phyloP scores from a whole-genome alignment of 306 rosid genomes.

The Fragaria vesca region DNA sequence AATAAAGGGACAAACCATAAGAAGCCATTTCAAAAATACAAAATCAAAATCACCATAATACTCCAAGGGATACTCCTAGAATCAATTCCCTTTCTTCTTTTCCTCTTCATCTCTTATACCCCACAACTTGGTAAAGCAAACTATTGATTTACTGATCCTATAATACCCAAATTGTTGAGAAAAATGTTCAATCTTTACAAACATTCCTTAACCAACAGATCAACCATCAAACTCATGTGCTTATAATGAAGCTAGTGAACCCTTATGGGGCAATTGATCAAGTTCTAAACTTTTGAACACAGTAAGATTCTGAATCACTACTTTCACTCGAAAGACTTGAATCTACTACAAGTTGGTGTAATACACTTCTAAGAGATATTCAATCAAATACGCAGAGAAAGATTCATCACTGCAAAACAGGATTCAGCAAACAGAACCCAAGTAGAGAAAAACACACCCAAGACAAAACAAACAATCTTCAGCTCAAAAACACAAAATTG shows the following conservation, averaged over 20 bases:
- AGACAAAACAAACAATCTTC: conserved; percentile 40
- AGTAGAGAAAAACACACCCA: conserved; percentile 5
- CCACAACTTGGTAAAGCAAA: conserved; percentile 4
- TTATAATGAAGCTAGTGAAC: conserved; percentile 18
- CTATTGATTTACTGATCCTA: conserved; percentile 12
- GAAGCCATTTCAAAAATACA: neutral
- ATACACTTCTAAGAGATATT: neutral
- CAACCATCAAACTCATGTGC: conserved; percentile 21
- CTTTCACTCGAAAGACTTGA: conserved; percentile 8
- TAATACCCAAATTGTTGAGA: conserved; percentile 11
- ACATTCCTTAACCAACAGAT: conserved; percentile 9
- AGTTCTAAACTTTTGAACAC: neutral
- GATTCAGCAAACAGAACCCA: conserved; percentile 15
- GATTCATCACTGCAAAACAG: neutral
- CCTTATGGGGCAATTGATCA: neutral
- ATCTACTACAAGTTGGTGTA: conserved; percentile 6
- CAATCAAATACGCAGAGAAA: neutral
- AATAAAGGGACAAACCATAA: neutral
- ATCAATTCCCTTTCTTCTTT: neutral
- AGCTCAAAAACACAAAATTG: conserved; percentile 21
- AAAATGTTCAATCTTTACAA: conserved; percentile 6
- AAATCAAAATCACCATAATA: conserved; percentile 9
- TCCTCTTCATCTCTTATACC: neutral
- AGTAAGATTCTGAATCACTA: conserved; percentile 15
- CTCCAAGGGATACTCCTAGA: conserved; percentile 13